phyloP scores from a whole-genome alignment of 164 flowering plant species.

The Sedum album region DNA sequence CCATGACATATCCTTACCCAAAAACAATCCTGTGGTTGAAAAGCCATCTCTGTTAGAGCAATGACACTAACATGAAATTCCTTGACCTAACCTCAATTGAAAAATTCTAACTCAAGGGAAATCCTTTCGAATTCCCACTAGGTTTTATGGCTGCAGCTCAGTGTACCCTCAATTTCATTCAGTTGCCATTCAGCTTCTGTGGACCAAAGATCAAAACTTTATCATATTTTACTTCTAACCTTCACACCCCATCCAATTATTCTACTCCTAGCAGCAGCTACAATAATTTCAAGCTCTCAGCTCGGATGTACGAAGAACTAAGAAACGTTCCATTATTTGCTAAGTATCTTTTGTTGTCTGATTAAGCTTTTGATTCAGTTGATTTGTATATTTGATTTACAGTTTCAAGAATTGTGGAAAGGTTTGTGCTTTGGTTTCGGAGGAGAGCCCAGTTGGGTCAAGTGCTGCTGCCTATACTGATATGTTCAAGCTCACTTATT shows the following conservation, averaged over 20 bases:
- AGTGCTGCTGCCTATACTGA: constrained; percentile 26
- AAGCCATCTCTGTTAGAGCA: neutral
- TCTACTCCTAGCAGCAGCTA: constrained; percentile 11
- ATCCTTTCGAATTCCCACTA: neutral
- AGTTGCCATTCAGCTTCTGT: neutral
- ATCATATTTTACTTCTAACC: constrained; percentile 14
- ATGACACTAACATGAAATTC: neutral
- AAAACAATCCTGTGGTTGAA: neutral
- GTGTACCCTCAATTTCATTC: neutral
- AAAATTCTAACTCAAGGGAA: neutral
- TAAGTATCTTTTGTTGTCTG: neutral
- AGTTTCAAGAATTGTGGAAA: constrained; percentile 7
- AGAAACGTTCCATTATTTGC: neutral
- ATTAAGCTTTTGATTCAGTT: neutral
- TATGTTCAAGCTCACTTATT: constrained; percentile 62
- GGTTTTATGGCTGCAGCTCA: neutral
- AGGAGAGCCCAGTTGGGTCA: constrained; percentile 38
- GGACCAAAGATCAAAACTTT: constrained; percentile 11
- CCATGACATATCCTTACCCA: too few species aligned
- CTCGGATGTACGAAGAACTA: constrained; percentile 15
- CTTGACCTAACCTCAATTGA: neutral
- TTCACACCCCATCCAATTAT: constrained; percentile 8
- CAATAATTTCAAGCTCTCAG: constrained; percentile 17
- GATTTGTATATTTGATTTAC: constrained; percentile 1
- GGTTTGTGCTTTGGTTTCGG: constrained; percentile 52